Percentiles rank a stretch among this genome's conserved stretches.
Evolutionary conservation across 176 grass and related monocot genomes (phyloP).

Genomic region (Triticum dicoccoides): DNA sequence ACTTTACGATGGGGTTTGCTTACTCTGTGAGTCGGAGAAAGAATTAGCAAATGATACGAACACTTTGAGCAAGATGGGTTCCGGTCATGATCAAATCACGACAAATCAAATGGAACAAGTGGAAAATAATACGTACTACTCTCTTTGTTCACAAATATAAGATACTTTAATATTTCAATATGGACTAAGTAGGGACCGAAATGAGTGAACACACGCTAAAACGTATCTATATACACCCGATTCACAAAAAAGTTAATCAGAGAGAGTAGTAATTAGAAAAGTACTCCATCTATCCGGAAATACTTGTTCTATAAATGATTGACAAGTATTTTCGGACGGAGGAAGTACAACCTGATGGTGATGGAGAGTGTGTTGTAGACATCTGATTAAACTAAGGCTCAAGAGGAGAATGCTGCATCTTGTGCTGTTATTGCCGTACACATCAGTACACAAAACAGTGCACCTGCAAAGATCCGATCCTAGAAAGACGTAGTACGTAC

Average conservation of each 20-base stretch:
- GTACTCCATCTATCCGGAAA: too few relatives aligned
- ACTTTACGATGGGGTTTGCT: not conserved
- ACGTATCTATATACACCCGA: too few relatives aligned
- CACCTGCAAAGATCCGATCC: not conserved
- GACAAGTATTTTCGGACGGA: too few relatives aligned
- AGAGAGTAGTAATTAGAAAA: too few relatives aligned
- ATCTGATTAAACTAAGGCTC: constrained; percentile 21
- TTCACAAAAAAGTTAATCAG: too few relatives aligned
- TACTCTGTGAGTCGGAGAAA: not conserved
- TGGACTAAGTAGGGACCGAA: too few relatives aligned
- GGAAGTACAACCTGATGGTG: not conserved
- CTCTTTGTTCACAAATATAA: too few relatives aligned
- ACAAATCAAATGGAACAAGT: constrained; percentile 10
- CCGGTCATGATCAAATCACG: not conserved
- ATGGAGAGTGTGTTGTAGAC: not conserved
- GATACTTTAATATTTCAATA: too few relatives aligned
- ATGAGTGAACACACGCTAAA: too few relatives aligned
- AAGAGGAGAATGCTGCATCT: not conserved
- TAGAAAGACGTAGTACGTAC: not conserved
- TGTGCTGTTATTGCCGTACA: not conserved
- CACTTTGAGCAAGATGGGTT: not conserved
- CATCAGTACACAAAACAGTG: not conserved
- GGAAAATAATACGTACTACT: not conserved
- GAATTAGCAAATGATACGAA: not conserved
- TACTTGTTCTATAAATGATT: too few relatives aligned